Conservation (phyloP, 108 stramenopile species). For the Stephanodiscus triporus region DNA sequence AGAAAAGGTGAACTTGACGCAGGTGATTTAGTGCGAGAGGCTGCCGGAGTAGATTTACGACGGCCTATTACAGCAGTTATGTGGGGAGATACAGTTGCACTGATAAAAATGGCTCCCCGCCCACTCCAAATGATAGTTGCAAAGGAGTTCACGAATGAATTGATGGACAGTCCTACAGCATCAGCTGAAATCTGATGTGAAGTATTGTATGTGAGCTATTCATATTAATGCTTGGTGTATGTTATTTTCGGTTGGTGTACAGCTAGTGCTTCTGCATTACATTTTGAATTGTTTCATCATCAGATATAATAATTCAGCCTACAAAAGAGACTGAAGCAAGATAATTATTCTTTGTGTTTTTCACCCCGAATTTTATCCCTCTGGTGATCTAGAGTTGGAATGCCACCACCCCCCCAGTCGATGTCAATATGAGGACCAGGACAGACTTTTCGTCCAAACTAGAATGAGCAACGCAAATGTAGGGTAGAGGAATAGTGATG, state of each 20-base stretch:
- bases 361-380: too few relatives aligned
- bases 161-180: slow-evolving; percentile 26
- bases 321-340: too few relatives aligned
- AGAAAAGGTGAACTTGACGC: slow-evolving; percentile 70
- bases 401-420: too few relatives aligned
- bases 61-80: slow-evolving; percentile 87
- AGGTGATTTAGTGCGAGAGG: slow-evolving; percentile 85
- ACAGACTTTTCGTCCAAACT: too few relatives aligned
- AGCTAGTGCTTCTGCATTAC: background rate
- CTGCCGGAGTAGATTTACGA: slow-evolving; percentile 83
- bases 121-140: slow-evolving; percentile 77
- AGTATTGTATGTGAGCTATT: background rate
- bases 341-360: too few relatives aligned
- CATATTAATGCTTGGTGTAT: slow-evolving; percentile 13
- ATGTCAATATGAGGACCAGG: too few relatives aligned
- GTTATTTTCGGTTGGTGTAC: background rate
- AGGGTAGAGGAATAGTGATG: too few relatives aligned
- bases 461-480: too few relatives aligned
- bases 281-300: too few relatives aligned
- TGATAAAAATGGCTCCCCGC: slow-evolving; percentile 86
- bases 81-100: slow-evolving; percentile 91
- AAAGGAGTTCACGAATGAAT: slow-evolving; percentile 49
- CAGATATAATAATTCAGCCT: too few relatives aligned
- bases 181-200: slow-evolving; percentile 9
- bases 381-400: too few relatives aligned